Conservation (phyloP, 495 filamentous ascomycete genomes). For the Penicillium cosmopolitanum region DNA sequence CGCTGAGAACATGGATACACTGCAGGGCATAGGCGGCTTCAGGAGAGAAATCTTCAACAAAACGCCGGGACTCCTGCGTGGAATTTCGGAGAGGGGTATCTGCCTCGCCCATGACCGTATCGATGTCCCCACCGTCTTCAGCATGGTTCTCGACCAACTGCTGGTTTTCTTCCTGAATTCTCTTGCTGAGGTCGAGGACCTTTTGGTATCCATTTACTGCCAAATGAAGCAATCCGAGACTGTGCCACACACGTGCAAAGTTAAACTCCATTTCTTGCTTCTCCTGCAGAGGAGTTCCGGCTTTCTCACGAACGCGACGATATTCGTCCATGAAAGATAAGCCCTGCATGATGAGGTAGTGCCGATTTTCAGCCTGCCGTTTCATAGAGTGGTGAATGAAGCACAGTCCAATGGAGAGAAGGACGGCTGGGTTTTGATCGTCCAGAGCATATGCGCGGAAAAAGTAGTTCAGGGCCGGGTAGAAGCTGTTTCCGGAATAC, state of each 20-base stretch:
- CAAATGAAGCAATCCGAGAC: slow-evolving; percentile 76
- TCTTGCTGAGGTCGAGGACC: slow-evolving; percentile 50
- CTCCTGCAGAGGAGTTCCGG: slow-evolving; percentile 47
- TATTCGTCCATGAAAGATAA: slow-evolving; percentile 81
- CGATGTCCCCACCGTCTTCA: slow-evolving; percentile 10
- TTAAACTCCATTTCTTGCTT: slow-evolving; percentile 90
- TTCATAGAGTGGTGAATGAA: slow-evolving; percentile 88
- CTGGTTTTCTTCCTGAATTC: slow-evolving; percentile 37
- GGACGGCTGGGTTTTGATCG: slow-evolving; percentile 73
- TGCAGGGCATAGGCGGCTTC: slow-evolving; percentile 82
- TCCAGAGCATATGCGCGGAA: slow-evolving; percentile 82
- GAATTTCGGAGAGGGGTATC: slow-evolving; percentile 2
- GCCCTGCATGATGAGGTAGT: slow-evolving; percentile 83
- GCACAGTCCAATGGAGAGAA: slow-evolving; percentile 67
- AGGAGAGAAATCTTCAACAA: slow-evolving; percentile 63
- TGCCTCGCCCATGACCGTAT: slow-evolving; percentile 36
- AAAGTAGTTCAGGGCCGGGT: slow-evolving; percentile 87
- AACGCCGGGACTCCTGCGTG: slow-evolving; percentile 19
- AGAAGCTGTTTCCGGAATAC: slow-evolving; percentile 75
- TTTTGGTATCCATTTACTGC: slow-evolving; percentile 76
- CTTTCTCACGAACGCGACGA: slow-evolving; percentile 56
- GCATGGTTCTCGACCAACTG: slow-evolving; percentile 23
- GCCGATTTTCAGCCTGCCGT: slow-evolving; percentile 84
- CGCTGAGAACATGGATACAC: slow-evolving; percentile 65
- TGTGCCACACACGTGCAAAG: slow-evolving; percentile 77